phyloP scores from a whole-genome alignment of 2,329 filamentous ascomycete genomes.

The Cylindrodendrum hubeiense region DNA sequence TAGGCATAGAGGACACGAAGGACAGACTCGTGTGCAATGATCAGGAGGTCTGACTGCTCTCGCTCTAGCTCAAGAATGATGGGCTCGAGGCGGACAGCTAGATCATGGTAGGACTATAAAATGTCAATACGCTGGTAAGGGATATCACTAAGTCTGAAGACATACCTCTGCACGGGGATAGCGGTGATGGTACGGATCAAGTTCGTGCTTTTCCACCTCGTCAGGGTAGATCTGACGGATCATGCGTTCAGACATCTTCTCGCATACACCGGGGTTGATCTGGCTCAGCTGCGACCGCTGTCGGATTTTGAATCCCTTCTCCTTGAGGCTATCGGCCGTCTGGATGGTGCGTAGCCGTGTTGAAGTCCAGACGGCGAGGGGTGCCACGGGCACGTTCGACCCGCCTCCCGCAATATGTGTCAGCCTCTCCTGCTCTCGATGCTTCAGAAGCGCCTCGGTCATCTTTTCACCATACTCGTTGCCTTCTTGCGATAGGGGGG shows the following conservation, averaged over 20 bases:
- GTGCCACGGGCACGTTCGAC: slow-evolving; percentile 76
- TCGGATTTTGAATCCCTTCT: slow-evolving; percentile 84
- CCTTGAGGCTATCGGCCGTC: slow-evolving; percentile 85
- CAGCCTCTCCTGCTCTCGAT: slow-evolving; percentile 85
- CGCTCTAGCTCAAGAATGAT: slow-evolving; percentile 98
- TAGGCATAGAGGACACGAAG: slow-evolving; percentile 96
- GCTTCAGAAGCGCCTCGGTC: slow-evolving; percentile 84
- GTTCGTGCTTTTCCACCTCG: slow-evolving; percentile 91
- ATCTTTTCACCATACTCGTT: slow-evolving; percentile 86
- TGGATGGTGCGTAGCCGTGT: slow-evolving; percentile 91
- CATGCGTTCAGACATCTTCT: slow-evolving; percentile 87
- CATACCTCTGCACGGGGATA: slow-evolving; percentile 91
- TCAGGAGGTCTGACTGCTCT: slow-evolving; percentile 96
- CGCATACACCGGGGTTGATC: slow-evolving; percentile 95
- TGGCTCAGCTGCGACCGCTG: slow-evolving; percentile 98
- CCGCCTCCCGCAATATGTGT: slow-evolving; percentile 77
- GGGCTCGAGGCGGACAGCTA: slow-evolving; percentile 96
- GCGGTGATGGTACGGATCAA: slow-evolving; percentile 96
- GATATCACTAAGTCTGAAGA: not conserved
- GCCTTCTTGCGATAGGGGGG: slow-evolving; percentile 84
- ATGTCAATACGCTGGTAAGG: slow-evolving; percentile 14
- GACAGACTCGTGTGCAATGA: slow-evolving; percentile 98
- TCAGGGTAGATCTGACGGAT: slow-evolving; percentile 89
- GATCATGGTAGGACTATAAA: slow-evolving; percentile 90
- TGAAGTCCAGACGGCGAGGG: slow-evolving; percentile 93